Percentiles rank a stretch among this genome's conserved stretches.
Conservation (phyloP, 352 stramenopile genomes). For the Pythium grandisporangium region DNA sequence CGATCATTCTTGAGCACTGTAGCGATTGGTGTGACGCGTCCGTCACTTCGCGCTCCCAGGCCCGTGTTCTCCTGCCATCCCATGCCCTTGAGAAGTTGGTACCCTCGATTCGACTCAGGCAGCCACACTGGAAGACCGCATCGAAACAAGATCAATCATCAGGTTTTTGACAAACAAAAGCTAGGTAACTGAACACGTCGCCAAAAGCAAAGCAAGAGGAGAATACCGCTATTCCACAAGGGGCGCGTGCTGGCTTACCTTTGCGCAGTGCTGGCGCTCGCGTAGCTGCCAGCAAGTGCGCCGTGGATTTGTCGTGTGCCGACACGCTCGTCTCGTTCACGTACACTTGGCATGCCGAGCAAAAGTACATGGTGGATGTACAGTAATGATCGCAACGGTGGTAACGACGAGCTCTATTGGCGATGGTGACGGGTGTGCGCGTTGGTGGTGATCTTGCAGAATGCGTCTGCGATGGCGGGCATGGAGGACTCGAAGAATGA, state of each 20-base stretch:
- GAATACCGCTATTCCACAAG: too few relatives aligned
- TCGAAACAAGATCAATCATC: too few relatives aligned
- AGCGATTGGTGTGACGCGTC: slow-evolving; percentile 33
- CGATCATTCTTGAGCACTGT: slow-evolving; percentile 48
- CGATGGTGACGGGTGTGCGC: too few relatives aligned
- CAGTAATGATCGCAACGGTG: too few relatives aligned
- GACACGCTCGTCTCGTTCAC: slow-evolving; percentile 32
- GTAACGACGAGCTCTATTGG: too few relatives aligned
- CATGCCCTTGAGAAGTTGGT: slow-evolving; percentile 48
- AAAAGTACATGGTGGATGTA: slow-evolving; percentile 41
- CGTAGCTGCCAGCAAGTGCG: slow-evolving; percentile 35
- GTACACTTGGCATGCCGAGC: slow-evolving; percentile 48
- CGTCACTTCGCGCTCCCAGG: slow-evolving; percentile 20
- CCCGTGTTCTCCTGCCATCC: slow-evolving; percentile 37
- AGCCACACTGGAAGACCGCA: slow-evolving; percentile 41
- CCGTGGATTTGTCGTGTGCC: slow-evolving; percentile 47
- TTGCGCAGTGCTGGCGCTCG: slow-evolving; percentile 33
- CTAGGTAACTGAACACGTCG: too few relatives aligned
- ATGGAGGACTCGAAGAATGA: too few relatives aligned
- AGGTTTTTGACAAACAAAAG: too few relatives aligned
- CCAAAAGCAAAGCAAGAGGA: neutral
- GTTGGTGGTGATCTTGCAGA: too few relatives aligned
- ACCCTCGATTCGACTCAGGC: slow-evolving; percentile 55
- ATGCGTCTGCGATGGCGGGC: too few relatives aligned
- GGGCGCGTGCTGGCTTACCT: slow-evolving; percentile 22